Evolutionary conservation across 2,329 filamentous ascomycete genomes (phyloP), one percentile per base, ranked within the genome.

Genomic region (Sarocladium brachiariae): DNA sequence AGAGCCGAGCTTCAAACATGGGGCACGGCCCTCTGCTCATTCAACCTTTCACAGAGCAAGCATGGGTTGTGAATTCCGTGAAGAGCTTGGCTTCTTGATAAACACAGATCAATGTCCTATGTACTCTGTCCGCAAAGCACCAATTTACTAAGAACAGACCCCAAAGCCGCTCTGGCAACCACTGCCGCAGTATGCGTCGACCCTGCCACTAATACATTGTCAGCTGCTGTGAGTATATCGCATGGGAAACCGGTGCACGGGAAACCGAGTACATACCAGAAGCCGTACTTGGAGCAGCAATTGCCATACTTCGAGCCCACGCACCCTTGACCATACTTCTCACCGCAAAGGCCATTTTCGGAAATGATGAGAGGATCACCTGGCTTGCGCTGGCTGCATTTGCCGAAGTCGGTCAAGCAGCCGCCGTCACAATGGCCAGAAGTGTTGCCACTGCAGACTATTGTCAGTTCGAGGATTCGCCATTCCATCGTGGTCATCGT

Each of bases 211-310:
- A 10, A 8, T 19, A 4, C 8, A n/a, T 16, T 14, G 11, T 43
- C 13, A 27, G 39, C 27, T 23, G 27, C 4, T n/a, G 11, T 11
- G 21, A 7, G 16, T 18, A 4, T 11, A 25, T 3, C 4, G 19
- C 25, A 23, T 23, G 4, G 21, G 6, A 7, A 39, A n/a, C n/a
- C n/a, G n/a, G n/a, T n/a, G n/a, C n/a, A n/a, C n/a, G n/a, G 21
- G 10, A 14, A 7, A n/a, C 8, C 3, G 23, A 30, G 37, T 11
- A 52, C 66, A 58, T 53, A 69, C 66, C 66, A 69, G 54, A 54
- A 68, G 2, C 67, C 67, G 46, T 58, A 62, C 16, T 53, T 51
- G 1, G 68, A 70, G 48, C 68, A 70, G 54, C 68, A 70, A 11
- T 55, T 41, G 2, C 64, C 61, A 33, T 58, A 53, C 21, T 25